phyloP scores from a whole-genome alignment of 2,329 filamentous ascomycete genomes.

The Fusarium subtropicale region DNA sequence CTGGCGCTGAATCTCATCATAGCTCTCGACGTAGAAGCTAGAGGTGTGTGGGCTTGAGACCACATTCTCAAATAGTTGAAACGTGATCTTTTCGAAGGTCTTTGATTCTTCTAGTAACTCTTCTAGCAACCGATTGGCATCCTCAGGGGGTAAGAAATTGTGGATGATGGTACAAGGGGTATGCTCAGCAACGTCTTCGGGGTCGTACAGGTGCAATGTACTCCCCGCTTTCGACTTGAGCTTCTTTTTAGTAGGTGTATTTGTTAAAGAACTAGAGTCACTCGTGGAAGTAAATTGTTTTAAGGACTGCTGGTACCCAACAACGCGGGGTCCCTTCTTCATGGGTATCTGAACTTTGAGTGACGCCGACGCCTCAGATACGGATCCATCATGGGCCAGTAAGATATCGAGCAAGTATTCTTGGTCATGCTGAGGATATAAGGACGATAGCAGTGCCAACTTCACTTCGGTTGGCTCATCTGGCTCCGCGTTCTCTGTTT shows the following conservation, averaged over 20 bases:
- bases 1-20: conserved; percentile 75
- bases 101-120: conserved; percentile 81
- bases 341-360: conserved; percentile 55
- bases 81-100: conserved; percentile 76
- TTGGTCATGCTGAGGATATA: conserved; percentile 74
- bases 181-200: conserved; percentile 81
- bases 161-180: conserved; percentile 94
- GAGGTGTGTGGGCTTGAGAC: conserved; percentile 88
- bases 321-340: conserved; percentile 52
- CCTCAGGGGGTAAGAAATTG: conserved; percentile 80
- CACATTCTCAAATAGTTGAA: conserved; percentile 89
- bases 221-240: conserved; percentile 78
- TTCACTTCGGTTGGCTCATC: conserved; percentile 92
- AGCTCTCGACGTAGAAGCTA: conserved; percentile 82
- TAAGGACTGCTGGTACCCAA: conserved; percentile 73
- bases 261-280: conserved; percentile 23
- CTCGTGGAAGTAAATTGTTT: conserved; percentile 58
- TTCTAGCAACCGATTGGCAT: conserved; percentile 78
- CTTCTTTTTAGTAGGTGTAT: conserved; percentile 57
- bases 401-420: conserved; percentile 81
- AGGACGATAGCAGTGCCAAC: conserved; percentile 82
- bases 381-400: conserved; percentile 80
- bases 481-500: conserved; percentile 53
- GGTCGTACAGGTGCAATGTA: conserved; percentile 86
- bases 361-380: conserved; percentile 71